A percentile compares a stretch with the other conserved stretches of the same genome.
phyloP scores from a whole-genome alignment of 2,329 filamentous ascomycete genomes.

The Dactylellina cionopaga region DNA sequence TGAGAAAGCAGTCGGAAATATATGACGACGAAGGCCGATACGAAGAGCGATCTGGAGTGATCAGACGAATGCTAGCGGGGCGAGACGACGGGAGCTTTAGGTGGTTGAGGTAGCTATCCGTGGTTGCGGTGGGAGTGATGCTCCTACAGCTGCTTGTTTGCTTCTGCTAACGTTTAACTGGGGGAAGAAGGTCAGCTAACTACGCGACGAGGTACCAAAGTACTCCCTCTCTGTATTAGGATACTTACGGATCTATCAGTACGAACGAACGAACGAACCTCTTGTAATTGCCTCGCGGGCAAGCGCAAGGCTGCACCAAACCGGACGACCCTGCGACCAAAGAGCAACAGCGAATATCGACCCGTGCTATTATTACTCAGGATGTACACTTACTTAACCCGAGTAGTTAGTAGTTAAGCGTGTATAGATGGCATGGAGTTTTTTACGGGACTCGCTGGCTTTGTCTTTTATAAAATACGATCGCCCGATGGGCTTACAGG shows the following conservation, averaged over 20 bases:
- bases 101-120: slow-evolving; percentile 34
- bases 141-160: slow-evolving; percentile 19
- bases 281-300: background rate
- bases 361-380: too few species aligned
- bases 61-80: slow-evolving; percentile 6
- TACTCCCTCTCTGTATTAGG: background rate
- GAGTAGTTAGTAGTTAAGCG: too few species aligned
- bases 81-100: background rate
- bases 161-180: background rate
- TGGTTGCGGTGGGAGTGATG: slow-evolving; percentile 27
- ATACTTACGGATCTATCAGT: background rate
- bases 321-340: background rate
- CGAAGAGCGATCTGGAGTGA: background rate
- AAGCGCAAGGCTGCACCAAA: background rate
- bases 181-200: slow-evolving; percentile 4
- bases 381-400: too few species aligned
- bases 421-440: too few species aligned
- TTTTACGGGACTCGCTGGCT: too few species aligned
- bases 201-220: slow-evolving; percentile 18
- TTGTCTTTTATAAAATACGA: background rate
- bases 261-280: background rate
- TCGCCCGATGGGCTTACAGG: background rate
- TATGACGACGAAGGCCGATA: background rate
- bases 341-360: background rate
- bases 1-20: background rate